A percentile compares a stretch with the other conserved stretches of the same genome.
phyloP scores from a whole-genome alignment of 768 basidiomycete species.

The Tephrocybe rancida region DNA sequence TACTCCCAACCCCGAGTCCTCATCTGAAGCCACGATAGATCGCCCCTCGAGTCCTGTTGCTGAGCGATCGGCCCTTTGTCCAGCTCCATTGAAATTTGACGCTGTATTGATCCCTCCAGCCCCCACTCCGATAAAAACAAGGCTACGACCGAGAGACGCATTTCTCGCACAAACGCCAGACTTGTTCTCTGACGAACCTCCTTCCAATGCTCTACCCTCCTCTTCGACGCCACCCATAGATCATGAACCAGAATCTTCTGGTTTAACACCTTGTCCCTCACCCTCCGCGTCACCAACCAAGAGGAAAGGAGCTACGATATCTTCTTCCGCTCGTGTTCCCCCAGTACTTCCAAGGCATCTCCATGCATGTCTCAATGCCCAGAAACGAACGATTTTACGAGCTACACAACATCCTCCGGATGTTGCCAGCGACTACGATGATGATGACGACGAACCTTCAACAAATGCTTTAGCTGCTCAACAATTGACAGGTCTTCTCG shows the following conservation, averaged over 20 bases:
- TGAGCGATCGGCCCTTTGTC: neutral
- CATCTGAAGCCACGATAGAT: neutral
- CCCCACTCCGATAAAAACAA: neutral
- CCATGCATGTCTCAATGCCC: slow-evolving; percentile 47
- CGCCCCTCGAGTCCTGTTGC: neutral
- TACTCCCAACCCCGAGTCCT: neutral
- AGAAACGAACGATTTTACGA: slow-evolving; percentile 58
- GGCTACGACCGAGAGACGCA: neutral
- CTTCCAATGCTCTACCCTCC: slow-evolving; percentile 1
- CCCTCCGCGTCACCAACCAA: slow-evolving; percentile 11
- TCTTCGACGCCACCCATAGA: neutral
- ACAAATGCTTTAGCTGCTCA: slow-evolving; percentile 55
- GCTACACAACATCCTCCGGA: slow-evolving; percentile 37
- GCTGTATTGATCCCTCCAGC: neutral
- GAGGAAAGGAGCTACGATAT: slow-evolving; percentile 15
- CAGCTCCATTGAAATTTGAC: slow-evolving; percentile 3
- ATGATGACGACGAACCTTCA: slow-evolving; percentile 32
- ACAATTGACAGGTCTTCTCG: slow-evolving; percentile 65
- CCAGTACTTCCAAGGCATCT: slow-evolving; percentile 41
- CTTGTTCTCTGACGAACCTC: neutral
- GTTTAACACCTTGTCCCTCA: neutral
- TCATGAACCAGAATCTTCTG: neutral
- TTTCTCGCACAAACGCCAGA: neutral
- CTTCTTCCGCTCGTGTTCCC: slow-evolving; percentile 21
- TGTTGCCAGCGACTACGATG: slow-evolving; percentile 3